Evolutionary conservation across 169 alveolate species (phyloP), one percentile per base, ranked within the genome.

Genomic region (Cryptosporidium canis): DNA sequence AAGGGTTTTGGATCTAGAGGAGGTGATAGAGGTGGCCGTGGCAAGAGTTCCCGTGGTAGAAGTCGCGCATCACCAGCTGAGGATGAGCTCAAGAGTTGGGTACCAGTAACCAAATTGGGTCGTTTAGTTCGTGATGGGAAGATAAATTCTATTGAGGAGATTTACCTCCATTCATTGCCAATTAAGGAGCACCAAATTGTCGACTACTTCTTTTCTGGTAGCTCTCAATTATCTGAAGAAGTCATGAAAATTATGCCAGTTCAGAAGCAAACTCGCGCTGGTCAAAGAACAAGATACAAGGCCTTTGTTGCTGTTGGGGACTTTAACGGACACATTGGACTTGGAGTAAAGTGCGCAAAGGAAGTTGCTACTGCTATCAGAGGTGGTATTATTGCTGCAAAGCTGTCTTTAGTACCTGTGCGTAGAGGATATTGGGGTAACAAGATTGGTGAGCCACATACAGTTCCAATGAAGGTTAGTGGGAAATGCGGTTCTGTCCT

Each of bases 351-450:
- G 92, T 97, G 99, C 85, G 99, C 99, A 66, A 98, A 99, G 95
- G 99, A 99, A 95, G 99, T 98, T 51, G 99, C 99, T 84, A 97
- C 99, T 56, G 99, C 99, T 66, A 99, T 99, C 90, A 96, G 99
- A 83, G 99, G 99, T 44, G 99, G 99, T 66, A 97, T 97, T 90
- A 97, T 96, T 65, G 96, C 98, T 39, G 99, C 99, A 63, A 99
- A 98, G 95, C 95, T 99, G 83, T 95, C 98, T 87, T 94, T 99
- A 85, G 95, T 99, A 83, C 99, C 99, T 53, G 99, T 98, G 66
- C 92, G 99, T 91, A 96, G 99, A 91, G 99, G 99, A 18, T 99
- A 98, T 96, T 98, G 99, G 99, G 99, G 99, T 18, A 98, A 98
- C 96, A 98, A 97, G 96, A 97, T 99, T 94, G 99, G 99, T 45